Percentiles rank a stretch among this genome's conserved stretches.
phyloP scores from a whole-genome alignment of 225 moss, liverwort and hornwort genomes.

The Anthoceros angustus region DNA sequence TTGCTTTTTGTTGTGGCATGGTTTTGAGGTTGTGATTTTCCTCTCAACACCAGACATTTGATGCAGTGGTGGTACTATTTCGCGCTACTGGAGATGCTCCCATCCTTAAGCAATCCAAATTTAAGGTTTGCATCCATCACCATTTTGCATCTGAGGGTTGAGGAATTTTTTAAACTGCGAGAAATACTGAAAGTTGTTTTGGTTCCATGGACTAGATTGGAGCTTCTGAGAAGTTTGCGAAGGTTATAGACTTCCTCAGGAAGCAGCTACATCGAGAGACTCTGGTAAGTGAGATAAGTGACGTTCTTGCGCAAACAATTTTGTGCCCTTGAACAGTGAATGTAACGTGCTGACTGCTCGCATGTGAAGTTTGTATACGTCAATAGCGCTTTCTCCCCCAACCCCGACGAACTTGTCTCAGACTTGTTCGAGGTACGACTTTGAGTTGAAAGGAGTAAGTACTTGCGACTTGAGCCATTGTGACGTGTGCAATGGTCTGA shows the following conservation, averaged over 20 bases:
- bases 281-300: slow-evolving; percentile 34
- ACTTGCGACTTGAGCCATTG: not conserved
- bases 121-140: slow-evolving; percentile 36
- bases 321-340: not conserved
- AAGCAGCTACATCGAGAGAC: slow-evolving; percentile 89
- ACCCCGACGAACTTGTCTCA: slow-evolving; percentile 67
- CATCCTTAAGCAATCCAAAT: slow-evolving; percentile 77
- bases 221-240: slow-evolving; percentile 59
- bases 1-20: too few species aligned
- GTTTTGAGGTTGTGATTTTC: not conserved
- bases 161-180: not conserved
- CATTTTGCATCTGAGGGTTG: not conserved
- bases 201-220: slow-evolving; percentile 41
- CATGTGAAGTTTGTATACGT: slow-evolving; percentile 63
- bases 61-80: slow-evolving; percentile 70
- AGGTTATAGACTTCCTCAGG: slow-evolving; percentile 81
- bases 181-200: not conserved
- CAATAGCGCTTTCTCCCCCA: slow-evolving; percentile 88
- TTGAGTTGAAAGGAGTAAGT: not conserved
- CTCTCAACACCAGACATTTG: not conserved
- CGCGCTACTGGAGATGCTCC: slow-evolving; percentile 95
- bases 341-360: not conserved
- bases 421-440: slow-evolving; percentile 66
- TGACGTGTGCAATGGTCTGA: not conserved
- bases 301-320: not conserved